Evolutionary conservation across 176 grass and related monocot genomes (phyloP).

Genomic region (Panicum miliaceum): DNA sequence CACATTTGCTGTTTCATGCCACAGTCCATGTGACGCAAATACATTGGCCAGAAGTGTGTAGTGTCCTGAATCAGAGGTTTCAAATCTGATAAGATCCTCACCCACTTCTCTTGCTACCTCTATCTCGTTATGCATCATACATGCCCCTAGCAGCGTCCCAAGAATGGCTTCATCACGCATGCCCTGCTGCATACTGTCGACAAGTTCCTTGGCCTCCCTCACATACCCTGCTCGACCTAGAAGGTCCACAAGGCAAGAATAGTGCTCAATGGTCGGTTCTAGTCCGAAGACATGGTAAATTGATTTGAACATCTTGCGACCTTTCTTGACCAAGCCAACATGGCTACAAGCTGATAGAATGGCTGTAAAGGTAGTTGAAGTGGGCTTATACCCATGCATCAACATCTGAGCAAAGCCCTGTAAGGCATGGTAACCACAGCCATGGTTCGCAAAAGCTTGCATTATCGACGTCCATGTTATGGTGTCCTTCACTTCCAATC

Average conservation of each 20-base stretch:
- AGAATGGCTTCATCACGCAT: conserved; percentile 56
- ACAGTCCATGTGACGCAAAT: conserved; percentile 42
- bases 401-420: conserved; percentile 59
- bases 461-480: conserved; percentile 79
- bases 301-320: conserved; percentile 49
- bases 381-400: conserved; percentile 54
- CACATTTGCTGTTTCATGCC: conserved; percentile 46
- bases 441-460: conserved; percentile 73
- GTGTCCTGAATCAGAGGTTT: conserved; percentile 26
- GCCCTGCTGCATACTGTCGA: conserved; percentile 51
- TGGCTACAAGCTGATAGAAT: conserved; percentile 76
- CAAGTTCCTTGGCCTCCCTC: conserved; percentile 66
- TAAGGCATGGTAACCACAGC: conserved; percentile 40
- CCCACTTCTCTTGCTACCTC: conserved; percentile 56
- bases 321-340: conserved; percentile 55
- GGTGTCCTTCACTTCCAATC: conserved; percentile 51
- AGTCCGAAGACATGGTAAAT: conserved; percentile 49
- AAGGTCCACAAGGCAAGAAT: conserved; percentile 71
- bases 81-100: conserved; percentile 39
- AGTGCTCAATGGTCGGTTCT: conserved; percentile 64
- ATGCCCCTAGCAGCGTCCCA: conserved; percentile 57
- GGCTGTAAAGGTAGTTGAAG: conserved; percentile 58
- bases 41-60: conserved; percentile 57
- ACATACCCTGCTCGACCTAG: conserved; percentile 57
- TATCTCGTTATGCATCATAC: conserved; percentile 62